phyloP scores from a whole-genome alignment of 768 basidiomycete species.

The Mycena indigotica region DNA sequence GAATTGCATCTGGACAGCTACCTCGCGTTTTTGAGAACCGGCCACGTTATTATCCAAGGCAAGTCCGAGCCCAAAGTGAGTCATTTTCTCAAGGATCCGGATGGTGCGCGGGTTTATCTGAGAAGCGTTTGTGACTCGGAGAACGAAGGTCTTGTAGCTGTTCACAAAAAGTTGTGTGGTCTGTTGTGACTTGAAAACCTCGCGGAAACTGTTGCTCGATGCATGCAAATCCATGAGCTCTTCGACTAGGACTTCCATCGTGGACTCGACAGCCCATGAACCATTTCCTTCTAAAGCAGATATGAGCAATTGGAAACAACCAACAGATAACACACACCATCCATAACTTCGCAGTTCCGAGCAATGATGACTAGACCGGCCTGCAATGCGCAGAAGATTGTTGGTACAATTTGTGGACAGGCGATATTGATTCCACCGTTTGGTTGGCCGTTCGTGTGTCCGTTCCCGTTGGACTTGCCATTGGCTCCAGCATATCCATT shows the following conservation, averaged over 20 bases:
- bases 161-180: slow-evolving; percentile 69
- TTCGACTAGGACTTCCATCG: slow-evolving; percentile 65
- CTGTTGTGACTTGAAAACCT: slow-evolving; percentile 72
- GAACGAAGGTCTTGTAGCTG: slow-evolving; percentile 59
- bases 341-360: slow-evolving; percentile 32
- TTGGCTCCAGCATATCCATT: slow-evolving; percentile 37
- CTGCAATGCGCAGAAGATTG: slow-evolving; percentile 71
- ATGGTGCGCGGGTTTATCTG: slow-evolving; percentile 46
- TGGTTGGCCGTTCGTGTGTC: slow-evolving; percentile 3
- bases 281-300: slow-evolving; percentile 2
- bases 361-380: slow-evolving; percentile 50
- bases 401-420: slow-evolving; percentile 72
- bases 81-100: slow-evolving; percentile 70
- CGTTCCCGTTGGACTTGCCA: slow-evolving; percentile 25
- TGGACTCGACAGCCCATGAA: slow-evolving; percentile 32
- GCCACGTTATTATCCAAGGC: slow-evolving; percentile 65
- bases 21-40: slow-evolving; percentile 73
- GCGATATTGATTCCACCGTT: slow-evolving; percentile 36
- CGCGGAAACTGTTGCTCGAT: slow-evolving; percentile 64
- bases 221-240: slow-evolving; percentile 71
- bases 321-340: slow-evolving; percentile 27
- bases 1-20: too few species aligned
- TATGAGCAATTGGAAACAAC: slow-evolving; percentile 22
- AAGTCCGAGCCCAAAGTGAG: slow-evolving; percentile 68
- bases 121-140: slow-evolving; percentile 38